Evolutionary conservation across 352 stramenopile genomes (phyloP), one percentile per base, ranked within the genome.

Genomic region (Elongisporangium prolatum): DNA sequence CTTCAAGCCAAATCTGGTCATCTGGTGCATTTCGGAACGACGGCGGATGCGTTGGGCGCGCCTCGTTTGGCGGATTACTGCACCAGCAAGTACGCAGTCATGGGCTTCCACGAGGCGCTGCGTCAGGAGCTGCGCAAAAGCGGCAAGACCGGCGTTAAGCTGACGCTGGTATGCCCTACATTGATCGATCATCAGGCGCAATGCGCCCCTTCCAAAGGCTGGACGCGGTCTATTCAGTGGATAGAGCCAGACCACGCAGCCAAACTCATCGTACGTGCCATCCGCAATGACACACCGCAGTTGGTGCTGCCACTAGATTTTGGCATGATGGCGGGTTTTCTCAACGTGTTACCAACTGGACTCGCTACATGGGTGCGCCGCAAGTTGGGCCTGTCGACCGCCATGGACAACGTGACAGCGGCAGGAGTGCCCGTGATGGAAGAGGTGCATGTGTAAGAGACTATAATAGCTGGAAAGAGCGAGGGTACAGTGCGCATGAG

Each of bases 71-170:
- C 64, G 10, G 74, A 80, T 60, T 84, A 84, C 51, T 73, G 65
- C 56, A 64, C 74, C 9, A 75, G 60, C 44, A 84, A 84, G 60
- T 84, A 62, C 47, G 74, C 60, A n/a, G 73, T 68, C 54, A 63
- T 76, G 49, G 74, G 74, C 6, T 77, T 84, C 54, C 62, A 76
- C 52, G 72, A 83, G 25, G 55, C 71, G 7, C 57, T 84, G 22
- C 57, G 65, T n/a, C 56, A 75, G 18, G 73, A 84, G 51, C 37
- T 84, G 47, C 63, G 61, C 10, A 67, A 75, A 25, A 57, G 64
- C 13, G 61, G 60, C 25, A 52, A 38, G 4, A 61, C 57, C 24
- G 21, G 24, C n/a, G 52, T 66, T 40, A 40, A 40, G 9, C 28
- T 40, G 60, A 57, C 44, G 21, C 50, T 65, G 11, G 61, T 68